Percentiles rank a stretch among this genome's conserved stretches.
Conservation (phyloP, 1,284 basidiomycete species). For the Rhodotorula sp. region DNA sequence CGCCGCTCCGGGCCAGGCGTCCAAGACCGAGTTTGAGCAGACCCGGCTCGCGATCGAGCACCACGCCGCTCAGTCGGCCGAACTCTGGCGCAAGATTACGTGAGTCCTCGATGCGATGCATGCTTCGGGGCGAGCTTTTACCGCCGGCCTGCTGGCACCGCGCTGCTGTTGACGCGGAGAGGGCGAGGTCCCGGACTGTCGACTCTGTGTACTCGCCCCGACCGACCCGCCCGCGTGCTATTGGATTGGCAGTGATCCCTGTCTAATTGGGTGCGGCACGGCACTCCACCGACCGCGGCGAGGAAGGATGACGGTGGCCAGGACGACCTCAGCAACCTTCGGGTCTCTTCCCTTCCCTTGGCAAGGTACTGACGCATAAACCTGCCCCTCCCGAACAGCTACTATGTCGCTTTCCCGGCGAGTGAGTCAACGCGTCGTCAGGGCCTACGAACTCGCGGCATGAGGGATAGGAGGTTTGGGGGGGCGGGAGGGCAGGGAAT, state of each 20-base stretch:
- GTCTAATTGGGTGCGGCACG: too few relatives aligned
- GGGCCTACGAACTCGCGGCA: rapidly evolving
- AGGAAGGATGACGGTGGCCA: too few relatives aligned
- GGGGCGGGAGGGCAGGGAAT: not conserved
- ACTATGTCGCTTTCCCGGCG: slow-evolving; percentile 69
- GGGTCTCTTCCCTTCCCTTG: slow-evolving; percentile 8
- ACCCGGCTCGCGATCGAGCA: slow-evolving; percentile 62
- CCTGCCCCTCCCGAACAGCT: slow-evolving; percentile 53
- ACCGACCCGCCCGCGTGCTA: too few relatives aligned
- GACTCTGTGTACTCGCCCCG: too few relatives aligned
- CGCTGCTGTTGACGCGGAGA: too few relatives aligned
- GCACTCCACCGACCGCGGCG: too few relatives aligned
- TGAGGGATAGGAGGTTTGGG: rapidly evolving
- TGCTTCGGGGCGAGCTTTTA: too few relatives aligned
- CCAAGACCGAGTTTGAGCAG: slow-evolving; percentile 20
- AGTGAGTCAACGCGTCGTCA: slow-evolving; percentile 44
- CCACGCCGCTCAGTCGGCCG: slow-evolving; percentile 71
- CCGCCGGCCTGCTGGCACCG: too few relatives aligned
- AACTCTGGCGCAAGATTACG: slow-evolving; percentile 84
- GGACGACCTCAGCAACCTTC: not conserved
- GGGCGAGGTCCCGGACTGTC: too few relatives aligned
- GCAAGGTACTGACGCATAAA: slow-evolving; percentile 1
- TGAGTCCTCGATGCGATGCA: slow-evolving; percentile 47
- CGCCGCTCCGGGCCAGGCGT: slow-evolving; percentile 9
- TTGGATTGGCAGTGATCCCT: too few relatives aligned